Conservation (phyloP, 2,329 filamentous ascomycete species). For the Phialocephala sp. region DNA sequence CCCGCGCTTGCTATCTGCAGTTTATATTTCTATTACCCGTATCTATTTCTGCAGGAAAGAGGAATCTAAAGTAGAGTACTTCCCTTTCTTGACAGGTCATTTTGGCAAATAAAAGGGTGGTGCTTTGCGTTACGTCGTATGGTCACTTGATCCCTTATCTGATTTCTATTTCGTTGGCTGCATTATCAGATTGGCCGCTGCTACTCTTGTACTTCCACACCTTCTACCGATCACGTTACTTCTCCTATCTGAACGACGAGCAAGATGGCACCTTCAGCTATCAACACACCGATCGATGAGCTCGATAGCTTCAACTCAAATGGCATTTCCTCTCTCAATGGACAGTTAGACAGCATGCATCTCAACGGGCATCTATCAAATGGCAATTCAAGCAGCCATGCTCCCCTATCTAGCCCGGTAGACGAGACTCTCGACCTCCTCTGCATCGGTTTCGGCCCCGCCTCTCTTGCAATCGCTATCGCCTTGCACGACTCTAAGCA, state of each 20-base stretch:
- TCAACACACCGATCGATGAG: slow-evolving; percentile 29
- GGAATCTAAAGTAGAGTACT: neutral
- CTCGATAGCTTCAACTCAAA: slow-evolving; percentile 12
- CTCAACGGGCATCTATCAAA: slow-evolving; percentile 19
- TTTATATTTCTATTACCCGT: neutral
- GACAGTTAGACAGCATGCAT: slow-evolving; percentile 13
- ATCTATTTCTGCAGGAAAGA: neutral
- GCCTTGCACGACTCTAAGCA: slow-evolving; percentile 81
- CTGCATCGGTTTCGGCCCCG: slow-evolving; percentile 92
- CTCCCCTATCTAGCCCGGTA: neutral
- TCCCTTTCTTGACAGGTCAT: slow-evolving; percentile 5
- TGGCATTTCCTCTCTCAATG: slow-evolving; percentile 10
- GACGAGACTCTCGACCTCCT: slow-evolving; percentile 71
- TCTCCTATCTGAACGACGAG: neutral
- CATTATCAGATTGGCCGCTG: neutral
- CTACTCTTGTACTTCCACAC: slow-evolving; percentile 10
- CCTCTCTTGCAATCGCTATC: slow-evolving; percentile 86
- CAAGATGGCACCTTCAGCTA: slow-evolving; percentile 39
- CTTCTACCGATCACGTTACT: slow-evolving; percentile 18
- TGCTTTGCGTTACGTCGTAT: neutral
- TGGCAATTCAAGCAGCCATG: slow-evolving; percentile 3
- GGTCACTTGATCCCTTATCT: neutral
- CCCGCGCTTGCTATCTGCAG: neutral
- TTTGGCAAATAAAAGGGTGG: neutral
- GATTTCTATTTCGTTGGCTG: neutral